Conservation (phyloP, 768 basidiomycete genomes). For the Lentinus brumalis region DNA sequence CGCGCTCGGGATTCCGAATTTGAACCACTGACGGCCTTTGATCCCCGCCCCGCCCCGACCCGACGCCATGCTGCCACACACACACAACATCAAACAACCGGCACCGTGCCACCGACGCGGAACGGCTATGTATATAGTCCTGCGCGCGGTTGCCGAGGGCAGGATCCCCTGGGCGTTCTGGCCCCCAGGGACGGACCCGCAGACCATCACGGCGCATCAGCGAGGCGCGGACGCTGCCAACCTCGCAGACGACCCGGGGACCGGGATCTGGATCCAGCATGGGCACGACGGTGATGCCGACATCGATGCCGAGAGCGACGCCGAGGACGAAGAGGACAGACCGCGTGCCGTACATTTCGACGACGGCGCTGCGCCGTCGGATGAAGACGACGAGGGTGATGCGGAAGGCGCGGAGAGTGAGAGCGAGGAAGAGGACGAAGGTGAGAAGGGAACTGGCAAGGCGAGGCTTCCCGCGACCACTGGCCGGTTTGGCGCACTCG, state of each 20-base stretch:
- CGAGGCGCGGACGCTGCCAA: constrained; percentile 27
- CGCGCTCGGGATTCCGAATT: too few species aligned
- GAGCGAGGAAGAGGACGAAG: constrained; percentile 28
- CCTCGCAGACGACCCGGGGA: background rate
- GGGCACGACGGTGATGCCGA: constrained; percentile 12
- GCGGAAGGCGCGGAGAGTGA: constrained; percentile 22
- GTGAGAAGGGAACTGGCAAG: constrained; percentile 16
- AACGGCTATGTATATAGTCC: constrained; percentile 46
- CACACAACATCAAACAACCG: too few species aligned
- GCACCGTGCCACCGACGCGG: too few species aligned
- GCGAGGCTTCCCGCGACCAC: background rate
- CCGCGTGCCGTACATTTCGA: background rate
- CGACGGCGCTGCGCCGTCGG: background rate
- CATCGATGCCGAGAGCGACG: constrained; percentile 23
- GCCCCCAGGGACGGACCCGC: constrained; percentile 54
- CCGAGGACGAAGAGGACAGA: constrained; percentile 31
- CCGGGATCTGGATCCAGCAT: constrained; percentile 62
- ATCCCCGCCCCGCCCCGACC: too few species aligned
- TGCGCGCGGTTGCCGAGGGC: constrained; percentile 83
- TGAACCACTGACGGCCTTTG: too few species aligned
- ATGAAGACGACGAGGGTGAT: background rate
- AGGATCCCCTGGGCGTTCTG: constrained; percentile 83
- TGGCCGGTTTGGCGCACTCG: constrained; percentile 43
- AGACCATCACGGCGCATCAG: constrained; percentile 30
- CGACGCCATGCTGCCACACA: too few species aligned